Percentiles rank a stretch among this genome's conserved stretches.
Evolutionary conservation across 1,284 basidiomycete species (phyloP).

Genomic region (Apiotrichum laibachii): DNA sequence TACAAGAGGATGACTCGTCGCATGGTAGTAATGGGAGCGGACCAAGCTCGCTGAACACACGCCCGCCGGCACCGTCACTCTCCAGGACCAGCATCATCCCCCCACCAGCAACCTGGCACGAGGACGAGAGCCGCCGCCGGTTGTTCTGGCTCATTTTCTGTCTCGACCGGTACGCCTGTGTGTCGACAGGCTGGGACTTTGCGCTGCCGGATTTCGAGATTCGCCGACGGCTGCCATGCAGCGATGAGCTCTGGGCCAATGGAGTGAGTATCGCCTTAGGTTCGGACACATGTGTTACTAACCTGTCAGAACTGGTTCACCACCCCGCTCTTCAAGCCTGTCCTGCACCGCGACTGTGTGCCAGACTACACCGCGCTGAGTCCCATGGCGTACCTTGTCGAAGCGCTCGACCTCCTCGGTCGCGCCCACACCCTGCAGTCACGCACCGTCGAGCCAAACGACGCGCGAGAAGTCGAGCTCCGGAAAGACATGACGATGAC

Average conservation of each 20-base stretch:
- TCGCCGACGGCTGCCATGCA: slow-evolving; percentile 43
- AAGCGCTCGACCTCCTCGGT: slow-evolving; percentile 48
- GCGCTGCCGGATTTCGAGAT: slow-evolving; percentile 49
- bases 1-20: slow-evolving; percentile 35
- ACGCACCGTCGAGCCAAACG: slow-evolving; percentile 41
- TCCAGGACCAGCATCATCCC: slow-evolving; percentile 47
- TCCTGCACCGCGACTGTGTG: slow-evolving; percentile 33
- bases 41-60: background rate
- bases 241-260: slow-evolving; percentile 43
- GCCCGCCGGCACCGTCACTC: slow-evolving; percentile 28
- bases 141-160: slow-evolving; percentile 51
- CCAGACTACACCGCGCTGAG: slow-evolving; percentile 28
- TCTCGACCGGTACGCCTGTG: slow-evolving; percentile 50
- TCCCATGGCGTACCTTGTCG: slow-evolving; percentile 48
- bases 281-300: background rate
- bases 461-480: slow-evolving; percentile 40
- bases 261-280: slow-evolving; percentile 27
- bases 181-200: slow-evolving; percentile 51
- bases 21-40: slow-evolving; percentile 12
- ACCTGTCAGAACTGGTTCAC: slow-evolving; percentile 39
- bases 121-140: slow-evolving; percentile 48
- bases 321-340: slow-evolving; percentile 41
- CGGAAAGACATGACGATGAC: slow-evolving; percentile 41
- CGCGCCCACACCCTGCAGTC: slow-evolving; percentile 46
- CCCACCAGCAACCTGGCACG: slow-evolving; percentile 41